Percentiles rank a stretch among this genome's conserved stretches.
Evolutionary conservation across 2,329 filamentous ascomycete species (phyloP).

Genomic region (Aspergillus chevalieri): DNA sequence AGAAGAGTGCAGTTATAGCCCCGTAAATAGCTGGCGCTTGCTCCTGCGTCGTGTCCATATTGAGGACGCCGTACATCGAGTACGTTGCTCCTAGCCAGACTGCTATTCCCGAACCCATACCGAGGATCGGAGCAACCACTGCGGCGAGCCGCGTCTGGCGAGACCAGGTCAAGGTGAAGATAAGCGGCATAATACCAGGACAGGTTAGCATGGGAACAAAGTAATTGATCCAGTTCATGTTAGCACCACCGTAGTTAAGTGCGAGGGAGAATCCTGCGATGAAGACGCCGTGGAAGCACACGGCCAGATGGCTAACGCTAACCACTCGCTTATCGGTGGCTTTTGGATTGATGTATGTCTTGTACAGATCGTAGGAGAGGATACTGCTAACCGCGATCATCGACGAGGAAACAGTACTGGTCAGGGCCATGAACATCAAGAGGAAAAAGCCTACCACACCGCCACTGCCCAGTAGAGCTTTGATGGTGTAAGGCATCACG

Average conservation of each 20-base stretch:
- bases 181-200: conserved; percentile 42
- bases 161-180: conserved; percentile 41
- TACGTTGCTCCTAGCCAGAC: conserved; percentile 42
- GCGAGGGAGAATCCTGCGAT: conserved; percentile 45
- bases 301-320: conserved; percentile 42
- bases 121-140: conserved; percentile 32
- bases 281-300: conserved; percentile 44
- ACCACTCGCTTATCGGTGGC: conserved; percentile 41
- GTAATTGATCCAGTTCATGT: conserved; percentile 44
- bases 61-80: conserved; percentile 35
- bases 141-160: conserved; percentile 43
- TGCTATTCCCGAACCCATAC: conserved; percentile 38
- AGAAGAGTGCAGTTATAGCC: conserved; percentile 42
- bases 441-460: conserved; percentile 43
- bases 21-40: conserved; percentile 42
- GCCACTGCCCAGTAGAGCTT: conserved; percentile 39
- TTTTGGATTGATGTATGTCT: conserved; percentile 45
- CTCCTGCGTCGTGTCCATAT: conserved; percentile 36
- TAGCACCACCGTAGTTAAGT: conserved; percentile 45
- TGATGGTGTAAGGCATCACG: conserved; percentile 44
- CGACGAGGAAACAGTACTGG: conserved; percentile 45
- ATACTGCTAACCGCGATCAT: conserved; percentile 50
- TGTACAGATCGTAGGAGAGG: conserved; percentile 46
- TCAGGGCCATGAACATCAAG: conserved; percentile 48
- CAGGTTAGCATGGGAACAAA: conserved; percentile 39